Conservation (phyloP, 176 grass and related monocot genomes). For the Puccinellia tenuiflora region DNA sequence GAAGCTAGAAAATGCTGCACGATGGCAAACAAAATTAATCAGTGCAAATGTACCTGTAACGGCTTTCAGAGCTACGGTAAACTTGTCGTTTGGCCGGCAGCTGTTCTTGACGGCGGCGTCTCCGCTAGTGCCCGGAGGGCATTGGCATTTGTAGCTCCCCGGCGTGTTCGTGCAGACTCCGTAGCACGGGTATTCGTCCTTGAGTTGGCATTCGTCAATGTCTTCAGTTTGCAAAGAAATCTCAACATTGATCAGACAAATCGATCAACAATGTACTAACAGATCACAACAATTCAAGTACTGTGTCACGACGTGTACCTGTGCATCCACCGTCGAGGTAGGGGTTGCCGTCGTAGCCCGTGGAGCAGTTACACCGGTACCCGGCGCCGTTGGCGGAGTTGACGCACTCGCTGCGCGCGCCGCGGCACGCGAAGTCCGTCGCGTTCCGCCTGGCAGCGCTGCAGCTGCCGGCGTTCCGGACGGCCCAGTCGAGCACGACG, state of each 20-base stretch:
- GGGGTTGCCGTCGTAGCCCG: constrained; percentile 49
- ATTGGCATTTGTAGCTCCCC: constrained; percentile 21
- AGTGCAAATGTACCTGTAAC: constrained; percentile 35
- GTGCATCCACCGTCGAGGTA: constrained; percentile 52
- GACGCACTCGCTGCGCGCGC: background rate
- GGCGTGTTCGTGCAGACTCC: constrained; percentile 32
- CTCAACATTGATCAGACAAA: background rate
- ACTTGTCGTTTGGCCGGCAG: constrained; percentile 43
- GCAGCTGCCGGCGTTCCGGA: constrained; percentile 30
- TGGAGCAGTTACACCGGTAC: constrained; percentile 48
- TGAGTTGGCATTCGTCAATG: constrained; percentile 44
- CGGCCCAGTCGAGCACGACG: constrained; percentile 52
- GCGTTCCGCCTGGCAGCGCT: background rate
- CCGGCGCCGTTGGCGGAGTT: constrained; percentile 18
- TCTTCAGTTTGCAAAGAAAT: constrained; percentile 21
- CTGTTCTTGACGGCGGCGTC: background rate
- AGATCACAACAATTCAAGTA: background rate
- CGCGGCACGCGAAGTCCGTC: constrained; percentile 43
- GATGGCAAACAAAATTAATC: background rate
- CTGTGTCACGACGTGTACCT: constrained; percentile 6
- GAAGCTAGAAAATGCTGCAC: background rate
- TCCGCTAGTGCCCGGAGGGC: constrained; percentile 31
- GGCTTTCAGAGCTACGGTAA: constrained; percentile 43
- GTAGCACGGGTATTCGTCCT: constrained; percentile 18
- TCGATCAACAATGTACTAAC: background rate